Base-by-base conservation (phyloP, 805 yeast species). In the Nakazawaea peltata region DNA sequence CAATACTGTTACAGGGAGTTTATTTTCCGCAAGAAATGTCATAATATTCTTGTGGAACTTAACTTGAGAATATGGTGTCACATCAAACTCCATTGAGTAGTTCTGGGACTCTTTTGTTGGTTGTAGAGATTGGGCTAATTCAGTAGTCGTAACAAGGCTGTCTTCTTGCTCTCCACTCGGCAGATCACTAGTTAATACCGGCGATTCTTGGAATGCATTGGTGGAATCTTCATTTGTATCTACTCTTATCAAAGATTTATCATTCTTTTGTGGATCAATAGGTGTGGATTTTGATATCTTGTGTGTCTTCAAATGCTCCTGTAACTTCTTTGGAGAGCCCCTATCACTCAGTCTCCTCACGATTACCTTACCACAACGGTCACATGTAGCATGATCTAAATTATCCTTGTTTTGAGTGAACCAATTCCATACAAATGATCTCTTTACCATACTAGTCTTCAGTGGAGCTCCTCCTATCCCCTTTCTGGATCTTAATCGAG, bases 361-460 rank as follows among this genome's bases (percentile, higher is more conserved):
- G 25, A 74, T 63, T 10, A 63, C 56, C 45, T 67, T 71, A 1
- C 71, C 69, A 49, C 80, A 74, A 40, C 51, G 60, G 41, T 71
- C 75, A 51, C 80, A 74, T 3, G 67, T 67, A 2, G 79, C 78
- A 14, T 65, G 41, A 37, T 71, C 69, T 33, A 67, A 61, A 43
- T 74, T 69, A 14, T 42, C 42, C 13, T 49, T 47, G 46, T 71
- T 77, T 45, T 74, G 79, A 11, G 59, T 59, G 45, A 73, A 74
- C 79, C 80, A 74, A 15, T 65, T 53, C 80, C 80, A 74, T 11
- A 73, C 78, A 79, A 79, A 74, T 22, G 75, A 70, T 44, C 65
- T 67, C 61, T 73, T 73, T n/a, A n/a, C n/a, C n/a, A n/a, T n/a
- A n/a, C n/a, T n/a, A n/a, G n/a, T n/a, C n/a, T n/a, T n/a, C n/a